Conservation (phyloP, 768 basidiomycete species). For the Leccinum aurantiacum region DNA sequence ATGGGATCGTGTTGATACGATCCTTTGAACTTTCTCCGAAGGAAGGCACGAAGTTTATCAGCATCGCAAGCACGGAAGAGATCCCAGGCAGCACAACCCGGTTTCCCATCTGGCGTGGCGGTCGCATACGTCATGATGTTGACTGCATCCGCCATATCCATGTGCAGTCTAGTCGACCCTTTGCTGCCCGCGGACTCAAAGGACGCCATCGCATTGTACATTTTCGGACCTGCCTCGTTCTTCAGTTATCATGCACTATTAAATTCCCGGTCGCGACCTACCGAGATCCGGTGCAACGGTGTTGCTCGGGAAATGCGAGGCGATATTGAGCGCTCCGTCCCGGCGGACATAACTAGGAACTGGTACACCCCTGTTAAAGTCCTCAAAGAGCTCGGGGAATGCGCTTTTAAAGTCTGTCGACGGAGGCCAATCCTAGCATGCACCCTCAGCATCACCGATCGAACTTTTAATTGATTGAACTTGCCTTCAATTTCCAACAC, state of each 20-base stretch:
- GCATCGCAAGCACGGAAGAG: slow-evolving; percentile 83
- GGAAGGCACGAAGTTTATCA: slow-evolving; percentile 70
- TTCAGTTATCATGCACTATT: slow-evolving; percentile 4
- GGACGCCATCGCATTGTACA: slow-evolving; percentile 90
- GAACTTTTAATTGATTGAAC: slow-evolving; percentile 33
- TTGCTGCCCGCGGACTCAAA: slow-evolving; percentile 65
- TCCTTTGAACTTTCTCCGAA: slow-evolving; percentile 61
- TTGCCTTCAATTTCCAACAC: slow-evolving; percentile 71
- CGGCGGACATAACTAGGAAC: slow-evolving; percentile 88
- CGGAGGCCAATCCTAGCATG: slow-evolving; percentile 84
- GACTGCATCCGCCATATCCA: slow-evolving; percentile 93
- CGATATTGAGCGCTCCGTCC: slow-evolving; percentile 86
- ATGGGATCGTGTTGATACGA: slow-evolving; percentile 76
- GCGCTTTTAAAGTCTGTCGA: slow-evolving; percentile 79
- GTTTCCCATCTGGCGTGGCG: slow-evolving; percentile 51
- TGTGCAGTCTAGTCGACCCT: slow-evolving; percentile 86
- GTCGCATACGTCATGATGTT: slow-evolving; percentile 86
- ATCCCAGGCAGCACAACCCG: slow-evolving; percentile 91
- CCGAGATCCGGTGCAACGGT: slow-evolving; percentile 79
- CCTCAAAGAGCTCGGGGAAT: slow-evolving; percentile 84
- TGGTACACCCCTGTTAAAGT: slow-evolving; percentile 81
- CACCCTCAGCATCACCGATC: slow-evolving; percentile 8
- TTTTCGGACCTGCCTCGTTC: slow-evolving; percentile 71
- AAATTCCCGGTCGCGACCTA: slow-evolving; percentile 32
- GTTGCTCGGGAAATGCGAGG: slow-evolving; percentile 84